phyloP scores from a whole-genome alignment of 1,139 yeast species.

The Pichia sp. region DNA sequence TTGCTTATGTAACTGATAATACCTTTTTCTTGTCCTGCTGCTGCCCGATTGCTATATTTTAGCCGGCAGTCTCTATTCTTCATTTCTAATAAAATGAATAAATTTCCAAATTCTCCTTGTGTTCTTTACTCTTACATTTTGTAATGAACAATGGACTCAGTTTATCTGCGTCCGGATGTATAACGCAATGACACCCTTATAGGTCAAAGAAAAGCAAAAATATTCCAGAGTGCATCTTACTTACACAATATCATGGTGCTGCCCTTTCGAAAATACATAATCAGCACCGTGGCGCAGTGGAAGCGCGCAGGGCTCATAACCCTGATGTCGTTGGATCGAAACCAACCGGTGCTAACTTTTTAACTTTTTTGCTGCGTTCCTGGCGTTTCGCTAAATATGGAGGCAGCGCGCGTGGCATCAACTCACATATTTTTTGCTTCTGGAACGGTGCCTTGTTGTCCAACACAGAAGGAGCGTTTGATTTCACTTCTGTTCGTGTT shows the following conservation, averaged over 20 bases:
- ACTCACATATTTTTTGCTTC: neutral
- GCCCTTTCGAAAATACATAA: neutral
- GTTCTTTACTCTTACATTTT: no score
- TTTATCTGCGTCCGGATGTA: no score
- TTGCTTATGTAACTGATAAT: neutral
- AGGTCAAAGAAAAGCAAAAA: no score
- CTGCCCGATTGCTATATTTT: neutral
- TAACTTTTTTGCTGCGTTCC: conserved; percentile 13
- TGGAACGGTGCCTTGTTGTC: neutral
- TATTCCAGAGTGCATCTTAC: neutral
- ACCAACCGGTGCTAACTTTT: conserved; percentile 88
- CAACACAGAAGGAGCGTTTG: neutral
- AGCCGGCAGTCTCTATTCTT: no score
- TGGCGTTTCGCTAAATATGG: no score
- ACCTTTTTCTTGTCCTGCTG: neutral
- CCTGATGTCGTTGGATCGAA: conserved; percentile 99
- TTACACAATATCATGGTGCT: neutral
- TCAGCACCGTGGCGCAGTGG: conserved; percentile 31
- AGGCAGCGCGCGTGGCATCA: neutral
- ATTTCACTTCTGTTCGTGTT: neutral
- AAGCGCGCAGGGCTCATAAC: conserved; percentile 55
- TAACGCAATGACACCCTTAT: no score
- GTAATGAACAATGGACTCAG: no score
- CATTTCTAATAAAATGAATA: no score
- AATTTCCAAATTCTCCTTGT: no score